Percentiles rank a stretch among this genome's conserved stretches.
phyloP scores from a whole-genome alignment of 2,329 filamentous ascomycete species.

The Fusarium decemcellulare region DNA sequence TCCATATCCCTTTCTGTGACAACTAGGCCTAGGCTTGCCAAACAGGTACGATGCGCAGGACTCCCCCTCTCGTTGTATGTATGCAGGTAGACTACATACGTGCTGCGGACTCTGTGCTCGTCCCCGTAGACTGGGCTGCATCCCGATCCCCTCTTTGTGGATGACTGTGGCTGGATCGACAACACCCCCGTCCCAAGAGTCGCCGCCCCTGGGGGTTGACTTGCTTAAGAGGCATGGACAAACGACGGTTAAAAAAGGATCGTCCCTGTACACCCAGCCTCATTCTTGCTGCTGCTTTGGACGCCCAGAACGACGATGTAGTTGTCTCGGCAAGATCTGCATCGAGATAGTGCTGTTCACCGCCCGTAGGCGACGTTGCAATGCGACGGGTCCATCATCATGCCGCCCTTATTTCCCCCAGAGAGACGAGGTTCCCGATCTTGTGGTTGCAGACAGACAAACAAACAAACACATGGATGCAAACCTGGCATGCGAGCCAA shows the following conservation, averaged over 20 bases:
- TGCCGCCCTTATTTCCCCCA: not conserved
- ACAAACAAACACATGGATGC: constrained; percentile 2
- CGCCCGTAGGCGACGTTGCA: constrained; percentile 26
- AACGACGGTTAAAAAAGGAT: constrained; percentile 20
- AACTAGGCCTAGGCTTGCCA: no score
- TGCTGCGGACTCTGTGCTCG: constrained; percentile 11
- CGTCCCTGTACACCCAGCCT: constrained; percentile 32
- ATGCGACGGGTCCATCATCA: constrained; percentile 9
- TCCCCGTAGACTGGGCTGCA: constrained; percentile 34
- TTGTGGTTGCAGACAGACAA: constrained; percentile 10
- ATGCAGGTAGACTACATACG: constrained; percentile 1
- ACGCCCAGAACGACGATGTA: constrained; percentile 15
- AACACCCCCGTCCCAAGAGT: constrained; percentile 16
- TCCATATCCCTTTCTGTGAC: not conserved
- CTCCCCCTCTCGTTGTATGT: not conserved
- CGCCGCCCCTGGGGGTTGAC: constrained; percentile 26
- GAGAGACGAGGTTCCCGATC: not conserved
- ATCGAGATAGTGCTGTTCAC: constrained; percentile 21
- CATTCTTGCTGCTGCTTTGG: constrained; percentile 22
- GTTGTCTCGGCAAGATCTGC: constrained; percentile 23
- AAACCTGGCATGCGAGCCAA: constrained; percentile 37
- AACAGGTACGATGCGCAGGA: not conserved
- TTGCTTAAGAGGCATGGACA: constrained; percentile 8
- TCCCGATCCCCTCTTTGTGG: constrained; percentile 21
- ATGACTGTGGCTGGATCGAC: constrained; percentile 28